Evolutionary conservation across 306 rosid species (phyloP), one percentile per base, ranked within the genome.

Genomic region (Begonia loranthoides): DNA sequence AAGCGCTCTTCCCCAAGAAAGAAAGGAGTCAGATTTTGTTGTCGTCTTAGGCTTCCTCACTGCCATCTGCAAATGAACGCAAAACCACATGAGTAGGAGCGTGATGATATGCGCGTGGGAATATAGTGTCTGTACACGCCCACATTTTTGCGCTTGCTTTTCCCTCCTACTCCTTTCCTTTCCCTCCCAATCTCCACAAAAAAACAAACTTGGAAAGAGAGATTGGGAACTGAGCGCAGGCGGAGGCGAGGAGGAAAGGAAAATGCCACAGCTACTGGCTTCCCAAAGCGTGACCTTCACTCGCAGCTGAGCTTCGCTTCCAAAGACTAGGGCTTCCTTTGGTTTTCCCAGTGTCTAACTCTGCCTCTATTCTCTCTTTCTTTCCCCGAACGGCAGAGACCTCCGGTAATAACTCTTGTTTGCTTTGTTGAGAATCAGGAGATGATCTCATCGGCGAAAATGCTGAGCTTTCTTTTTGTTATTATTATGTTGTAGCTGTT

Each of bases 211-310:
- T 24, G 43, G 36, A 52, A 40, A 38, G 56, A 64, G 53, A 48
- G 50, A 78, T 74, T 65, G 84, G 76, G 71, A 74, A 66, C 51
- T 55, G 81, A 64, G 84, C 75, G 1, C 63, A 16, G 55, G 67
- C 61, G 40, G 48, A 61, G 49, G 51, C 50, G 49, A 62, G 44
- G 59, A 45, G 24, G 53, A 66, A 49, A 51, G 38, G 7, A 13
- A 40, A 41, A 4, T 39, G 14, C 41, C 2, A 9, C 44, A 1
- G 5, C 40, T 43, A 45, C 46, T 15, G 15, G 15, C 1, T 13
- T 41, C 51, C 6, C 16, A 13, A 49, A 13, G 3, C 14, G 15
- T 13, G 9, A 33, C 6, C 43, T n/a, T 10, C 7, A 16, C 1
- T 21, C 40, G 14, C 19, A 12, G 7, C 17, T 41, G 34, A 34